Conservation (phyloP, 805 yeast genomes). For the Candida piceae region DNA sequence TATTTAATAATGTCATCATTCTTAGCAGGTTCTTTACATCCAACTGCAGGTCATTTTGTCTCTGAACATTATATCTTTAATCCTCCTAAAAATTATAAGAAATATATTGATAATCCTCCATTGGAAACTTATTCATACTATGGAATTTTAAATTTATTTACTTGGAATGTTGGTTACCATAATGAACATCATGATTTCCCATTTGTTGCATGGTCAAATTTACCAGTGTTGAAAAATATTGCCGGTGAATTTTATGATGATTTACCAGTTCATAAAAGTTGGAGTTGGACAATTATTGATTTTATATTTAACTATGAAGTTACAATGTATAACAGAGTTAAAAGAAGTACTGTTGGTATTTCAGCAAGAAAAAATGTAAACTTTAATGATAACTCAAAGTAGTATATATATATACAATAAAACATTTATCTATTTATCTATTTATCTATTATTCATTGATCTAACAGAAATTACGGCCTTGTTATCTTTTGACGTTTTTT, state of each 20-base stretch:
- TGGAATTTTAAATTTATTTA: slow-evolving; percentile 68
- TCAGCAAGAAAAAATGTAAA: slow-evolving; percentile 31
- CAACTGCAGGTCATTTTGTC: slow-evolving; percentile 92
- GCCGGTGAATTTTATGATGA: slow-evolving; percentile 82
- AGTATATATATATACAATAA: not conserved
- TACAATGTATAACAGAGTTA: slow-evolving; percentile 75
- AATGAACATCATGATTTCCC: slow-evolving; percentile 97
- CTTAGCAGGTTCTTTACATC: slow-evolving; percentile 88
- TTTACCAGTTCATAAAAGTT: slow-evolving; percentile 69
- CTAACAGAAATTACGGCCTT: too few species aligned
- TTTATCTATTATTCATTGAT: too few species aligned
- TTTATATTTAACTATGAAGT: slow-evolving; percentile 67
- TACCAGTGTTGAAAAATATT: slow-evolving; percentile 56
- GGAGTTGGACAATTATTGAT: slow-evolving; percentile 72
- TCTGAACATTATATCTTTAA: slow-evolving; percentile 86
- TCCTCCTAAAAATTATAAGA: slow-evolving; percentile 36
- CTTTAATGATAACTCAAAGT: slow-evolving; percentile 29
- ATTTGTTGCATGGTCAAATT: slow-evolving; percentile 81
- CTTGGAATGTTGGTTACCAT: slow-evolving; percentile 93
- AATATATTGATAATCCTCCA: slow-evolving; percentile 43
- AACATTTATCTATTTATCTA: not conserved
- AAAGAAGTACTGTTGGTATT: slow-evolving; percentile 41
- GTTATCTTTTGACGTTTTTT: too few species aligned
- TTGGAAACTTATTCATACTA: slow-evolving; percentile 86
- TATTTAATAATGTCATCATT: slow-evolving; percentile 76